phyloP scores from a whole-genome alignment of 176 grass and related monocot species.

The Melocanna baccifera region DNA sequence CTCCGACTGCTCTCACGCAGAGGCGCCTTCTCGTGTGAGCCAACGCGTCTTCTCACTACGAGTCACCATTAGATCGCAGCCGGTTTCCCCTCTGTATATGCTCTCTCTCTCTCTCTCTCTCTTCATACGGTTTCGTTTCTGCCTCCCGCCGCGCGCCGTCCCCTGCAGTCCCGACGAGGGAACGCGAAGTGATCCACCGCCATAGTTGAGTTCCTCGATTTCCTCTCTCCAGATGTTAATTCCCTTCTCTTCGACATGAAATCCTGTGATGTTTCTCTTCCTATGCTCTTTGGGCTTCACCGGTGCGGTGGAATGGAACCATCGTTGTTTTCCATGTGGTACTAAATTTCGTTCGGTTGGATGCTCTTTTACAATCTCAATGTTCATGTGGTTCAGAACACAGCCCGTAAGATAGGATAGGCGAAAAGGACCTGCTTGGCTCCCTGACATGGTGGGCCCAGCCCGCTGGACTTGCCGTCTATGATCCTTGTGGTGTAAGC shows the following conservation, averaged over 20 bases:
- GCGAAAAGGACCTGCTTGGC: background rate
- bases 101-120: background rate
- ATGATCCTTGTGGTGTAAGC: conserved; percentile 21
- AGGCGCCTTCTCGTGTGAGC: background rate
- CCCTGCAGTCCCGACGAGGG: background rate
- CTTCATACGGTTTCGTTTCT: background rate
- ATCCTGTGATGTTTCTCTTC: background rate
- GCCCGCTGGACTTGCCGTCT: background rate
- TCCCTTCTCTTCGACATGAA: background rate
- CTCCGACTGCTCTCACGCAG: background rate
- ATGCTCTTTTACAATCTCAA: background rate
- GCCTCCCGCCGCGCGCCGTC: background rate
- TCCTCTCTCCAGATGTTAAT: background rate
- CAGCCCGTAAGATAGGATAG: too few species aligned
- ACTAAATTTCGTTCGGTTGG: background rate
- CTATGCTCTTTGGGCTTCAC: background rate
- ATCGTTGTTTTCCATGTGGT: background rate
- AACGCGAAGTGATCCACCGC: background rate
- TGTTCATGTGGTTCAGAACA: background rate
- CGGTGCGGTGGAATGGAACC: background rate
- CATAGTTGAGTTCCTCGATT: conserved; percentile 1
- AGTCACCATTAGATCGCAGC: background rate
- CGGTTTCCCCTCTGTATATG: background rate
- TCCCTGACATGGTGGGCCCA: background rate
- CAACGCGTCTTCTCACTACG: background rate